Conservation (phyloP, 164 flowering plant species). For the Vitis rotundifolia region DNA sequence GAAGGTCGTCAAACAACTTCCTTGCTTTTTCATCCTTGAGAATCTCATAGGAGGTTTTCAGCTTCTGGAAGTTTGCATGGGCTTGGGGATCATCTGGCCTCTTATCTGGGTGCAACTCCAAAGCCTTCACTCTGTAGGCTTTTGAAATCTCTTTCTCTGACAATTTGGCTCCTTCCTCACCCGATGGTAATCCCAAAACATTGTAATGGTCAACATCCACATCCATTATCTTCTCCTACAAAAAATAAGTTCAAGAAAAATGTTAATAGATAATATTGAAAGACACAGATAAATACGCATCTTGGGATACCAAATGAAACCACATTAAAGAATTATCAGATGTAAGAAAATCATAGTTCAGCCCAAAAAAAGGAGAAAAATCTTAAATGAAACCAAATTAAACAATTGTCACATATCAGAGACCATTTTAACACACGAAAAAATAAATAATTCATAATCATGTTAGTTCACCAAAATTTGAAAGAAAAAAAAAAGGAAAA, state of each 20-base stretch:
- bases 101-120: conserved; percentile 82
- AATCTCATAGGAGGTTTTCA: conserved; percentile 67
- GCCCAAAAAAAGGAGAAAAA: too few relatives aligned
- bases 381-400: too few relatives aligned
- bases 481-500: too few relatives aligned
- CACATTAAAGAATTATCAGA: too few relatives aligned
- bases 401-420: too few relatives aligned
- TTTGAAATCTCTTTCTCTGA: conserved; percentile 62
- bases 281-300: too few relatives aligned
- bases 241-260: not conserved
- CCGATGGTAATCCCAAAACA: conserved; percentile 78
- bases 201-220: conserved; percentile 63
- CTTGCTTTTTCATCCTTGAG: conserved; percentile 73
- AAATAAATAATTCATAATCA: too few relatives aligned
- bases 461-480: too few relatives aligned
- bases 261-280: too few relatives aligned
- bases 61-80: conserved; percentile 55
- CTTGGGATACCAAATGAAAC: too few relatives aligned
- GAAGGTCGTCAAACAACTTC: conserved; percentile 70
- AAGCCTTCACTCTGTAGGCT: conserved; percentile 72
- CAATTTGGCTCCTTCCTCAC: conserved; percentile 79
- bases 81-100: conserved; percentile 77
- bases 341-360: too few relatives aligned
- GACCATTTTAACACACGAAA: too few relatives aligned
- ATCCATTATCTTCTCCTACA: conserved; percentile 26